Base-by-base conservation (phyloP, 805 yeast species). In the Scheffersomyces amazonensis region DNA sequence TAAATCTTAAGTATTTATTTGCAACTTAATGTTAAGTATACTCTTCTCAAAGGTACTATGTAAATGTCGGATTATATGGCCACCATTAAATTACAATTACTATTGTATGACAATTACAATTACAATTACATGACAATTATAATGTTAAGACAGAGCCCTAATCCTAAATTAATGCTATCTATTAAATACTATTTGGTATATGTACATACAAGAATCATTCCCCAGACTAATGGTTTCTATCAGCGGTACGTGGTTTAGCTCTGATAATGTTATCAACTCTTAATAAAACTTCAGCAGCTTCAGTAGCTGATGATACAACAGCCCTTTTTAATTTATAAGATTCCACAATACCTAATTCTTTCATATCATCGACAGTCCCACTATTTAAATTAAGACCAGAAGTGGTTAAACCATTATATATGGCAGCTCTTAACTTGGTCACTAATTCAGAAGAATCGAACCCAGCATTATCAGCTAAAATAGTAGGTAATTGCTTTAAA, bases 221-320 rank as follows among this genome's bases (percentile, higher is more conserved):
- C n/a, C n/a, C n/a, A 5, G 13, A 21, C 41, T 56, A 63, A 43
- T 58, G 69, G 49, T 78, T 82, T 73, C 96, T 78, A 68, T 86
- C 91, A 29, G 97, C 96, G 31, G 99, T 90, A 67, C 99, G 78
- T 47, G 99, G 99, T 62, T 87, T 90, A 23, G 99, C 98, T 50
- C 96, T 81, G 47, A 93, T 87, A 49, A 93, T 93, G 64, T 93
- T 91, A 61, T 93, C 99, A 31, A 93, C 99, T 60, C 99, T 81
- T 54, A 93, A 69, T 49, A 93, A 75, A 34, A 93, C 90, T 69
- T 93, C 98, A 4, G 98, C 95, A 22, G 99, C 99, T 69, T 93
- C 99, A n/a, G 96, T 75, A 11, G 99, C 98, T 33, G 95, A 83
- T 11, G 89, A 78, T 13, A 93, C 97, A 12, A 95, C 99, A 2